These are phyloP conservation scores for Lupinus albus DNA, from an alignment of 306 rosid genomes.

Conservation along the genomic window DNA sequence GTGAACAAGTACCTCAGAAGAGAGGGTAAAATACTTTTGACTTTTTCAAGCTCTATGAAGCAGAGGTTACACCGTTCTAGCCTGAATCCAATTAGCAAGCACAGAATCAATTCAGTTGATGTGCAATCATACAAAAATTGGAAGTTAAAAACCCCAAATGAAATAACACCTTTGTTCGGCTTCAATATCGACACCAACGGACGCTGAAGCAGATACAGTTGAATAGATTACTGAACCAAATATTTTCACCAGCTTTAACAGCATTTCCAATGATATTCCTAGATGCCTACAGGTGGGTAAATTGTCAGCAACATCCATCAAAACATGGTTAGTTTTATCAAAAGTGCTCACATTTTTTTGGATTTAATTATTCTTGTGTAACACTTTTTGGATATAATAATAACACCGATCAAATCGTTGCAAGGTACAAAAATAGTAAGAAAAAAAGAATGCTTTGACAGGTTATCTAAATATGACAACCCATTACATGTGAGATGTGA, in stretches of 20 bases:
- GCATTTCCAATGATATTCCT: conserved; percentile 79
- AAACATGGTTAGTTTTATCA: not conserved
- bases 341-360: conserved; percentile 10
- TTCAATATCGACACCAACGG: conserved; percentile 95
- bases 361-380: not conserved
- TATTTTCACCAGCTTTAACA: conserved; percentile 80
- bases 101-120: conserved; percentile 27
- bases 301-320: conserved; percentile 39
- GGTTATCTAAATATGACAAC: conserved; percentile 25
- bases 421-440: not conserved
- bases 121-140: conserved; percentile 11
- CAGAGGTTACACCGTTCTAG: conserved; percentile 92
- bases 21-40: conserved; percentile 64
- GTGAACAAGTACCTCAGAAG: conserved; percentile 61
- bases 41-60: conserved; percentile 92
- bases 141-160: conserved; percentile 23
- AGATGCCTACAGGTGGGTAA: conserved; percentile 59
- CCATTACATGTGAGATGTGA: conserved; percentile 14
- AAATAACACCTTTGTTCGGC: conserved; percentile 82
- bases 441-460: conserved; percentile 5
- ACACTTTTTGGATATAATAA: not conserved
- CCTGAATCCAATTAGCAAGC: conserved; percentile 48
- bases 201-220: conserved; percentile 66
- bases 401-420: not conserved
- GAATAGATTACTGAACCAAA: conserved; percentile 92